phyloP scores from a whole-genome alignment of 2,329 filamentous ascomycete genomes.

The Penicillium sp. region DNA sequence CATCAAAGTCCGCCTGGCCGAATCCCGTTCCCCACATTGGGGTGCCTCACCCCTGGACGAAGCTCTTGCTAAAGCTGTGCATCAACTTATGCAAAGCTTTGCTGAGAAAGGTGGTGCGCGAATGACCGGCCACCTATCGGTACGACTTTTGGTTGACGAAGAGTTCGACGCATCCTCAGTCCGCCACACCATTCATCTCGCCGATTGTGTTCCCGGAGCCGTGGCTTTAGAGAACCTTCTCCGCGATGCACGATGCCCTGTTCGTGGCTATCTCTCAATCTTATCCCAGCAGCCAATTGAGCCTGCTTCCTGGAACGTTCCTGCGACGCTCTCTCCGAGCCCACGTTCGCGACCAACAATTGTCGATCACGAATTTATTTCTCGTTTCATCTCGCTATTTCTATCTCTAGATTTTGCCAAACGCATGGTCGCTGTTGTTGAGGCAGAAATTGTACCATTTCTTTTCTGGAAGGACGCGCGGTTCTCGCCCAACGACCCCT shows the following conservation, averaged over 20 bases:
- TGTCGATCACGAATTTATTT: not conserved
- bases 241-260: conserved; percentile 28
- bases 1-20: conserved; percentile 67
- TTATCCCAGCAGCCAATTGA: conserved; percentile 18
- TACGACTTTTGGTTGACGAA: conserved; percentile 67
- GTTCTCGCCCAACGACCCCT: conserved; percentile 56
- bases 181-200: conserved; percentile 34
- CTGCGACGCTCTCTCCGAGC: conserved; percentile 12
- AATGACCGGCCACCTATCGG: conserved; percentile 70
- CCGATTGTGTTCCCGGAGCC: conserved; percentile 33
- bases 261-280: conserved; percentile 31
- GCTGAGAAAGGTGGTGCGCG: conserved; percentile 49
- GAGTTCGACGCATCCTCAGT: conserved; percentile 33
- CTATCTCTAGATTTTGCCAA: not conserved
- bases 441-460: conserved; percentile 30
- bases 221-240: conserved; percentile 25
- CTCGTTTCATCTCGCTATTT: conserved; percentile 3
- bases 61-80: conserved; percentile 59
- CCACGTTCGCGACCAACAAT: not conserved
- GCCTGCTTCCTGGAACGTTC: not conserved
- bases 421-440: not conserved
- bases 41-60: conserved; percentile 56
- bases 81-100: conserved; percentile 63
- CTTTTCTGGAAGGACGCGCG: conserved; percentile 57
- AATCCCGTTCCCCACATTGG: conserved; percentile 67